Conservation (phyloP, 805 yeast species). For the Danielozyma ontarioensis region DNA sequence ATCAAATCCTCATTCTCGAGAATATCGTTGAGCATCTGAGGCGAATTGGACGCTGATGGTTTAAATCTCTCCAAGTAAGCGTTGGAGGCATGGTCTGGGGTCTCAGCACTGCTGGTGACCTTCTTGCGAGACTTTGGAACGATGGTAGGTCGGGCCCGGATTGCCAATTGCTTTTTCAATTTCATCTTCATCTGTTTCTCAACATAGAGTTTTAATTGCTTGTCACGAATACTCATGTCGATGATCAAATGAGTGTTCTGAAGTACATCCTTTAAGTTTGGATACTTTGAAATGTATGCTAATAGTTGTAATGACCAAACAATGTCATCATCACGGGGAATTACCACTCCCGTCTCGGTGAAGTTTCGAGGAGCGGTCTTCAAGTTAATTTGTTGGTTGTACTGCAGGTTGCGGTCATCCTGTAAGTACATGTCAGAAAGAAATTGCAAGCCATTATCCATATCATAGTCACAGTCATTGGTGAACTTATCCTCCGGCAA, state of each 20-base stretch:
- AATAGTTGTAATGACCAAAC: constrained; percentile 88
- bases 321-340: constrained; percentile 90
- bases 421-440: constrained; percentile 35
- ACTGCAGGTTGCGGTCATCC: constrained; percentile 18
- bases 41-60: constrained; percentile 35
- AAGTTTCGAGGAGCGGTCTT: constrained; percentile 33
- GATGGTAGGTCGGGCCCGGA: constrained; percentile 26
- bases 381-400: constrained; percentile 23
- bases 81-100: constrained; percentile 5
- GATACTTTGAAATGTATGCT: constrained; percentile 90
- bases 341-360: constrained; percentile 61
- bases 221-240: constrained; percentile 47
- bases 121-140: constrained; percentile 28
- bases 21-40: constrained; percentile 33
- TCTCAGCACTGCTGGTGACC: constrained; percentile 6
- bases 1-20: constrained; percentile 27
- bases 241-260: constrained; percentile 75
- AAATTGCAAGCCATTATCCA: constrained; percentile 39
- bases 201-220: constrained; percentile 30
- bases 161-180: constrained; percentile 23
- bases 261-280: constrained; percentile 66
- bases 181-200: constrained; percentile 31
- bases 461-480: constrained; percentile 30
- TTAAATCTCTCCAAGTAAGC: constrained; percentile 18
- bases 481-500: constrained; percentile 25